Conservation (phyloP, 768 basidiomycete genomes). For the Pisolithus microcarpus region DNA sequence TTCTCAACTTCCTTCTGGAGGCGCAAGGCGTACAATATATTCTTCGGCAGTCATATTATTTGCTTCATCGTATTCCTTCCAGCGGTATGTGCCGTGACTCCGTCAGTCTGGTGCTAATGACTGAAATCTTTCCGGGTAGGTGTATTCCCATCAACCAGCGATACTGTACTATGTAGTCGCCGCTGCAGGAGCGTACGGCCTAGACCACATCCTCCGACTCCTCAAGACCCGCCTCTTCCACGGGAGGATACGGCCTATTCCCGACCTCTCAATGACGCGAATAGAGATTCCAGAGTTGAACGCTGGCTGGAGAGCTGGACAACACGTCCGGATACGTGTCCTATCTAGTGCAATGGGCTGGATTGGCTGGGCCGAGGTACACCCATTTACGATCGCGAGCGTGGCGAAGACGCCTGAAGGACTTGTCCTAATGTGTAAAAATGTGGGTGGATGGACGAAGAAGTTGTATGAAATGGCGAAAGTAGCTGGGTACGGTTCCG, state of each 20-base stretch:
- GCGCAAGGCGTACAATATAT: slow-evolving; percentile 36
- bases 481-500: slow-evolving; percentile 21
- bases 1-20: slow-evolving; percentile 38
- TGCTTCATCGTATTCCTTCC: slow-evolving; percentile 37
- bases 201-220: slow-evolving; percentile 42
- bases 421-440: slow-evolving; percentile 45
- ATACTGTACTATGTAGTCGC: slow-evolving; percentile 37
- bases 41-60: slow-evolving; percentile 36
- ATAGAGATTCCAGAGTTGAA: slow-evolving; percentile 39
- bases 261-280: slow-evolving; percentile 40
- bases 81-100: slow-evolving; percentile 19
- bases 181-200: slow-evolving; percentile 32
- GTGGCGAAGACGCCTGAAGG: slow-evolving; percentile 36
- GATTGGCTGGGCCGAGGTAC: slow-evolving; percentile 36
- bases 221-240: slow-evolving; percentile 38
- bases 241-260: slow-evolving; percentile 40
- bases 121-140: slow-evolving; percentile 8
- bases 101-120: slow-evolving; percentile 9
- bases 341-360: slow-evolving; percentile 34
- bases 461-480: slow-evolving; percentile 36
- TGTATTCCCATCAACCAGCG: slow-evolving; percentile 14
- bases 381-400: slow-evolving; percentile 49
- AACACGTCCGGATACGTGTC: slow-evolving; percentile 50
- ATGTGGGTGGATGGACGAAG: slow-evolving; percentile 44
- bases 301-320: slow-evolving; percentile 52